Evolutionary conservation across 441 rosid species (phyloP).

Genomic region (Gossypium trilobum): DNA sequence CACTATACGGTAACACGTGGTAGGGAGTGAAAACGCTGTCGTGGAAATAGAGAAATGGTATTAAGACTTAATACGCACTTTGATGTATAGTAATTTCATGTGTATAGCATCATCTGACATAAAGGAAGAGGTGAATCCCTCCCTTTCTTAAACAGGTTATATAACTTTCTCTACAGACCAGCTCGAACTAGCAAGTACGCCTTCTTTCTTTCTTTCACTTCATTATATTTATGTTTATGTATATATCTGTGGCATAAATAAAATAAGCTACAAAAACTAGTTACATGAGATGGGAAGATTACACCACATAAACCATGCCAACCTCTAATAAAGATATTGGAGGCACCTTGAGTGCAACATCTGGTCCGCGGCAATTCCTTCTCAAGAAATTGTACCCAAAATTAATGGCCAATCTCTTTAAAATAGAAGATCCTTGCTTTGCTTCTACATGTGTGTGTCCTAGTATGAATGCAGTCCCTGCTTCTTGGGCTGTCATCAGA

Average conservation of each 20-base stretch:
- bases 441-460: conserved; percentile 87
- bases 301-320: conserved; percentile 92
- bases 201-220: background rate
- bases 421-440: conserved; percentile 76
- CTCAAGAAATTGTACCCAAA: conserved; percentile 80
- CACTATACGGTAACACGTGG: too few species aligned
- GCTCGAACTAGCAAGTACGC: too few species aligned
- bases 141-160: background rate
- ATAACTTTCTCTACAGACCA: background rate
- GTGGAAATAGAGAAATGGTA: too few species aligned
- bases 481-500: conserved; percentile 53
- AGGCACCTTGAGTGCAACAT: conserved; percentile 90
- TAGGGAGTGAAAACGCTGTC: too few species aligned
- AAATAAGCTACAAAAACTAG: background rate
- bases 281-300: conserved; percentile 15
- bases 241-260: background rate
- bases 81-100: background rate
- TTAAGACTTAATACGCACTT: conserved; percentile 6
- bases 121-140: background rate
- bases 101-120: background rate
- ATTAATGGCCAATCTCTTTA: conserved; percentile 69
- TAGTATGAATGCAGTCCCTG: conserved; percentile 80
- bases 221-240: too few species aligned
- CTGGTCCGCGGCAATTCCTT: conserved; percentile 84
- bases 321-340: conserved; percentile 86